Percentiles rank a stretch among this genome's conserved stretches.
Conservation (phyloP, 352 stramenopile species). For the Lagenidium sp. region DNA sequence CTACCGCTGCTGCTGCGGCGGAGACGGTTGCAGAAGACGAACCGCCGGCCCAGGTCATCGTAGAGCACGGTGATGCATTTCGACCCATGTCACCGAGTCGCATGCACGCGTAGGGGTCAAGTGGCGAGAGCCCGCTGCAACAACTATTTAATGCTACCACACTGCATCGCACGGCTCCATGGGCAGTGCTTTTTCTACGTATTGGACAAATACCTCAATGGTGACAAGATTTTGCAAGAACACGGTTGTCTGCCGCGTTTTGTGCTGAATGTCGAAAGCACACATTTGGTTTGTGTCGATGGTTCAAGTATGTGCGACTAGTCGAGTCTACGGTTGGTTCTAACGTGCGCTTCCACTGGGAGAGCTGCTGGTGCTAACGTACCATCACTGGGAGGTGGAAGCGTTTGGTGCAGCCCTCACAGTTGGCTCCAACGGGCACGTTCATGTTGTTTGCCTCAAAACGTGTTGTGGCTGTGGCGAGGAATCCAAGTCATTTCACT, state of each 20-base stretch:
- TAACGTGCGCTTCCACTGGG: too few species aligned
- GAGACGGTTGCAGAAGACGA: constrained; percentile 9
- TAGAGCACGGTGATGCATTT: constrained; percentile 33
- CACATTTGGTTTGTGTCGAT: too few species aligned
- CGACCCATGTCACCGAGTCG: constrained; percentile 28
- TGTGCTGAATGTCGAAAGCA: not conserved
- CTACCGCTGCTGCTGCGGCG: not conserved
- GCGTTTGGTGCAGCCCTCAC: too few species aligned
- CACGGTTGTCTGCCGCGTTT: not conserved
- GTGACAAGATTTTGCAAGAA: not conserved
- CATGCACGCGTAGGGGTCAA: constrained; percentile 18
- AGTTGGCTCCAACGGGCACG: too few species aligned
- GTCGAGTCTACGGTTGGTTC: too few species aligned
- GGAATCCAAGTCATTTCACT: too few species aligned
- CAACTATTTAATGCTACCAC: not conserved
- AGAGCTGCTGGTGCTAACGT: too few species aligned
- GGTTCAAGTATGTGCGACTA: too few species aligned
- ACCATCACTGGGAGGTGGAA: too few species aligned
- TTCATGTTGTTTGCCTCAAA: too few species aligned
- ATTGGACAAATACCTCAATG: not conserved
- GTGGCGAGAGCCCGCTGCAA: not conserved
- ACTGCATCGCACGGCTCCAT: not conserved
- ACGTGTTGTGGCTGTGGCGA: too few species aligned
- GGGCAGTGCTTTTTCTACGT: not conserved
- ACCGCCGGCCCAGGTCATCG: constrained; percentile 17